phyloP scores from a whole-genome alignment of 495 filamentous ascomycete genomes.

The Penicillium coprophilum region DNA sequence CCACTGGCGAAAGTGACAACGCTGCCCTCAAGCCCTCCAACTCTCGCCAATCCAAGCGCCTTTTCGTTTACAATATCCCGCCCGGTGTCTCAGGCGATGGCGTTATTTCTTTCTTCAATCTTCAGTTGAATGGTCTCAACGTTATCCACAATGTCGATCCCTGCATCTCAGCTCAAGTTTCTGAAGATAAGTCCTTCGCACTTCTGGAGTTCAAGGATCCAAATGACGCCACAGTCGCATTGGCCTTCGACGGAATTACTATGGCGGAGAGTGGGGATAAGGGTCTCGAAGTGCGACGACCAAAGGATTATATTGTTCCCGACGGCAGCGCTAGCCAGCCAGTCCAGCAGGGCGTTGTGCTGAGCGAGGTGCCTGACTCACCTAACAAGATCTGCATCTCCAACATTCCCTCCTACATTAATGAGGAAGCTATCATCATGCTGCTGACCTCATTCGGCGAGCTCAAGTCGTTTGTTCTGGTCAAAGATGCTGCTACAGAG shows the following conservation, averaged over 20 bases:
- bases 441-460: slow-evolving; percentile 87
- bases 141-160: slow-evolving; percentile 81
- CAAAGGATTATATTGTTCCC: slow-evolving; percentile 97
- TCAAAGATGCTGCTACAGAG: slow-evolving; percentile 82
- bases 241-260: slow-evolving; percentile 84
- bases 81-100: slow-evolving; percentile 64
- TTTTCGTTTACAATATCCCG: slow-evolving; percentile 84
- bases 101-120: slow-evolving; percentile 86
- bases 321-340: slow-evolving; percentile 73
- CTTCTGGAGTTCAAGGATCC: slow-evolving; percentile 88
- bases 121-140: slow-evolving; percentile 91
- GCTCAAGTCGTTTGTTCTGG: slow-evolving; percentile 87
- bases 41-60: slow-evolving; percentile 86
- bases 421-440: slow-evolving; percentile 87
- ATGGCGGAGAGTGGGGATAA: slow-evolving; percentile 69
- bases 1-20: slow-evolving; percentile 69
- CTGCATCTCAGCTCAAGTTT: slow-evolving; percentile 79
- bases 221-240: slow-evolving; percentile 83
- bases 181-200: slow-evolving; percentile 75
- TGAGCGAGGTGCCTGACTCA: slow-evolving; percentile 81
- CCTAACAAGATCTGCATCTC: slow-evolving; percentile 93
- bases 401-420: slow-evolving; percentile 83
- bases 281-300: slow-evolving; percentile 81
- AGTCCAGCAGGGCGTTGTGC: slow-evolving; percentile 73
- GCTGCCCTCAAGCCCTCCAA: slow-evolving; percentile 86